These are phyloP conservation scores for Rhododendron griersonianum DNA, from an alignment of 148 eudicot species.

Conservation along the genomic window DNA sequence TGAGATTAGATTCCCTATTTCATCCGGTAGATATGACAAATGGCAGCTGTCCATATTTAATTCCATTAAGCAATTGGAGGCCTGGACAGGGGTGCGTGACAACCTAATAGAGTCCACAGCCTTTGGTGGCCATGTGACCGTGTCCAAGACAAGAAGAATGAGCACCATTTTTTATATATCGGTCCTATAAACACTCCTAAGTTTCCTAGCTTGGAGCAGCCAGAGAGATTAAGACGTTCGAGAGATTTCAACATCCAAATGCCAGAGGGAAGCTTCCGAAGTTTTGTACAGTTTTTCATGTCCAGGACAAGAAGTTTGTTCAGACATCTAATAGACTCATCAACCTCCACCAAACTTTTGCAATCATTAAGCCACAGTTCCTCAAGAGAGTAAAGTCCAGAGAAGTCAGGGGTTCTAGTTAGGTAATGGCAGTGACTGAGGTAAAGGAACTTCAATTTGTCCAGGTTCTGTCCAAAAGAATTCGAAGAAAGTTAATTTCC, in stretches of 20 bases:
- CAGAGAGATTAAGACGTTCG: neutral
- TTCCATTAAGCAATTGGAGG: neutral
- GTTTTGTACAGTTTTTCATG: neutral
- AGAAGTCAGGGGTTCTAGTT: neutral
- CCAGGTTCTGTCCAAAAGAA: neutral
- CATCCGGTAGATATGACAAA: neutral
- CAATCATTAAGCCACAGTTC: neutral
- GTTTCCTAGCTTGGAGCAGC: neutral
- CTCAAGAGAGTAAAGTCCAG: neutral
- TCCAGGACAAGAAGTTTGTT: neutral
- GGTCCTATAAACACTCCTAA: neutral
- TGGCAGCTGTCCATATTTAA: fast-evolving
- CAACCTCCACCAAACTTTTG: neutral
- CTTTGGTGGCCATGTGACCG: neutral
- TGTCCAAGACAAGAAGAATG: neutral
- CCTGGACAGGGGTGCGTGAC: neutral
- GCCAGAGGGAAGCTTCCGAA: neutral
- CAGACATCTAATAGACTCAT: neutral
- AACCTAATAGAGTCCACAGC: neutral
- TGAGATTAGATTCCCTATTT: neutral
- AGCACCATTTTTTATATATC: neutral
- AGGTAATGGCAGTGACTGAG: neutral
- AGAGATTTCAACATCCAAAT: neutral
- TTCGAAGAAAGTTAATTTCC: neutral
- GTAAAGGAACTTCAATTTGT: neutral